Base-by-base conservation (phyloP, 495 filamentous ascomycete species). In the Pseudoneurospora amorphoporcata region DNA sequence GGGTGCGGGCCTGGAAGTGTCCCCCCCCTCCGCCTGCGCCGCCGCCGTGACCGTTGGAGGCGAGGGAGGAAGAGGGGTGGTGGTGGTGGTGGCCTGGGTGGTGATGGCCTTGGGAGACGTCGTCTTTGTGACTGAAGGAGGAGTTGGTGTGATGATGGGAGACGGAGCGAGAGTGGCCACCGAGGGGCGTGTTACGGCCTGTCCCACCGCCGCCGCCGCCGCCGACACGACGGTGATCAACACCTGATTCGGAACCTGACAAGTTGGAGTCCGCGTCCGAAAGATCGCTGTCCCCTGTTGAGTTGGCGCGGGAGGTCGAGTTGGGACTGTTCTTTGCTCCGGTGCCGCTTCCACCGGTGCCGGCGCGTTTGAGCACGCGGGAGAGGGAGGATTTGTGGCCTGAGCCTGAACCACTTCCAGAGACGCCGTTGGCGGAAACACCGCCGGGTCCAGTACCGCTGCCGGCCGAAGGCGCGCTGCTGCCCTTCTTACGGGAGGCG, bases 201-300 rank as follows among this genome's bases (percentile, higher is more conserved):
- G 45, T 53, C 0, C 5, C 3, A 37, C 39, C 39, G 8, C 8
- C 81, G 74, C 72, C 76, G 65, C 82, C 80, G 65, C 81, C 85
- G 74, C 77, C 81, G 65, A 82, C 84, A 72, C 83, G 82, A 1
- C 82, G 80, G 72, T 89, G 78, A 8, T 87, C 72, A 77, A 5
- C 5, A 5, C 5, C 35, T 37, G 86, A 70, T 78, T 81, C 79
- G 86, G 87, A 80, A 78, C 84, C 82, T 4, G 47, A 58, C 0
- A 61, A 23, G 29, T 61, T 61, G 72, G 88, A 89, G 8, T 89
- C 89, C 14, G 90, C 90, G 58, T 91, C 89, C 3, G 89, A 90
- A 4, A 91, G 86, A 45, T 91, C 90, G 39, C 88, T 89, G 39
- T 88, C 89, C 10, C 82, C 84, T 1, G 83, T 84, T 0, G 53